Evolutionary conservation across 805 yeast species (phyloP).

Genomic region (Candida jianshihensis): DNA sequence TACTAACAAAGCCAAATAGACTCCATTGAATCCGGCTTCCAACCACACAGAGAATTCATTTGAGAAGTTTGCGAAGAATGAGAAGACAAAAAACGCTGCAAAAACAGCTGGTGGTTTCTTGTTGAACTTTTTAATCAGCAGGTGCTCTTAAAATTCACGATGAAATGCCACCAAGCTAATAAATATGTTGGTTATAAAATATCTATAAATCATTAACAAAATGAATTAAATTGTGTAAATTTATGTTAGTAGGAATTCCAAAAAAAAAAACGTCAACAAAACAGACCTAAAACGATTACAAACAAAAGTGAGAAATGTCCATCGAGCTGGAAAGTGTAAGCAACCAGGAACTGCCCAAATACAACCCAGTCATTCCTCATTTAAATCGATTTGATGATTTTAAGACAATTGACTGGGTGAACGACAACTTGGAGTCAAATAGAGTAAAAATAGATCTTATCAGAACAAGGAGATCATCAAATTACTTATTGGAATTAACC

Average conservation of each 20-base stretch:
- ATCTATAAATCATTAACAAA: neutral
- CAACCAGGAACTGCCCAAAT: neutral
- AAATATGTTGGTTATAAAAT: neutral
- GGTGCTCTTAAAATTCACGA: neutral
- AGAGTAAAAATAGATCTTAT: slow-evolving; percentile 6
- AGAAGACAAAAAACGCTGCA: slow-evolving; percentile 10
- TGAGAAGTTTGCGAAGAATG: slow-evolving; percentile 16
- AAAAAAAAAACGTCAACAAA: neutral
- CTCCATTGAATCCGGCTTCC: slow-evolving; percentile 15
- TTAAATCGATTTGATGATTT: slow-evolving; percentile 50
- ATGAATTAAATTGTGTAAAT: too few relatives aligned
- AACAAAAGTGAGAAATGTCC: neutral
- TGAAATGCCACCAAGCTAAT: neutral
- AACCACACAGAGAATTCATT: slow-evolving; percentile 7
- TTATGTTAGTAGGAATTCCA: too few relatives aligned
- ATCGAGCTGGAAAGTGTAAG: neutral
- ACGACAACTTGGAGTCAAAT: slow-evolving; percentile 50
- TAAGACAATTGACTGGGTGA: slow-evolving; percentile 64
- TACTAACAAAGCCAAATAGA: neutral
- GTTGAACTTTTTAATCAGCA: slow-evolving; percentile 3
- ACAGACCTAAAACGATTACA: neutral
- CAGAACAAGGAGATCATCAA: slow-evolving; percentile 3
- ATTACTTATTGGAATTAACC: slow-evolving; percentile 8
- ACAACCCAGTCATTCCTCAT: slow-evolving; percentile 5
- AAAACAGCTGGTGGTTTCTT: slow-evolving; percentile 20